These are phyloP conservation scores for Albizia julibrissin DNA, from an alignment of 306 rosid genomes.

Conservation along the genomic window DNA sequence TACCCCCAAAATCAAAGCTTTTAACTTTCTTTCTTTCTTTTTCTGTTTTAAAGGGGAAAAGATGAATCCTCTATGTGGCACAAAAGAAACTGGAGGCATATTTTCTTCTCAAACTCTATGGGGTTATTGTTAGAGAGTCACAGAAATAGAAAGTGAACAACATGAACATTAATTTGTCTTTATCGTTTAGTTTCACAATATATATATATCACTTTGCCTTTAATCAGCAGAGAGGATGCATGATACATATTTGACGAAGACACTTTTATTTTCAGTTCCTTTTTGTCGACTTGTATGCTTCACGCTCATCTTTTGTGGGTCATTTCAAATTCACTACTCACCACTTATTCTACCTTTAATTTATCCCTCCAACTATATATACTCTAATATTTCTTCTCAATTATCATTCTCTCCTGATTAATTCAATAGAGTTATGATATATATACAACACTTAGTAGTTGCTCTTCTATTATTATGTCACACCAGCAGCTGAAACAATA, in stretches of 20 bases:
- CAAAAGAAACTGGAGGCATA: neutral
- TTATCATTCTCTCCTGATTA: neutral
- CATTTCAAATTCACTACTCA: neutral
- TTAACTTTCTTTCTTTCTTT: neutral
- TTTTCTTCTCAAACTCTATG: neutral
- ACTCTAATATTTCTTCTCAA: neutral
- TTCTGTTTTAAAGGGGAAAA: neutral
- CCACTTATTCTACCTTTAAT: neutral
- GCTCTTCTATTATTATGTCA: neutral
- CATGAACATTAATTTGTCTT: neutral
- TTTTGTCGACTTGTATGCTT: neutral
- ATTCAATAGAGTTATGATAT: neutral
- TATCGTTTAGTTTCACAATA: neutral
- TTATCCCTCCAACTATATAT: neutral
- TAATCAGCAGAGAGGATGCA: neutral
- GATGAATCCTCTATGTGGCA: neutral
- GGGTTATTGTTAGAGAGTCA: neutral
- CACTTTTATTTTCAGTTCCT: neutral
- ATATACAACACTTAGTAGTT: neutral
- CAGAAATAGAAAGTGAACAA: neutral
- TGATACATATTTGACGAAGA: neutral
- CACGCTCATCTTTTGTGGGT: neutral
- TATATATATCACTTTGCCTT: neutral
- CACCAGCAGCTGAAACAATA: neutral
- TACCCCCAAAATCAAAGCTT: neutral